Evolutionary conservation across 1,284 basidiomycete genomes (phyloP), one percentile per base, ranked within the genome.

Genomic region (Caloboletus firmus): DNA sequence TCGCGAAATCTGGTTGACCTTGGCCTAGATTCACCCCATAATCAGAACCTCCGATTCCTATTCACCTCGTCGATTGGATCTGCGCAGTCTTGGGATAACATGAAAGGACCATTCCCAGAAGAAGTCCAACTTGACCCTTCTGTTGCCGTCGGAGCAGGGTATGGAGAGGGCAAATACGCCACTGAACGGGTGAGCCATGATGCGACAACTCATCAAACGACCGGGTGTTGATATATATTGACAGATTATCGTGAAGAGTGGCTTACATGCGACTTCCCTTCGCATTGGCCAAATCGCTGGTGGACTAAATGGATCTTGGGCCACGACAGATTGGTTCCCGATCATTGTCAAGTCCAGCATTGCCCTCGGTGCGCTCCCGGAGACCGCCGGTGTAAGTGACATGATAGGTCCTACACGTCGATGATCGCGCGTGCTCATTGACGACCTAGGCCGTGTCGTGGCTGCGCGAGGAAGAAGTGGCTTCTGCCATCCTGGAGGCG

Each of bases 121-220:
- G 60, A 62, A 3, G 55, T 69, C 0, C 49, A 68, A 15, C 48
- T 56, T 0, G 66, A 70, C 11, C 48, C 62, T 0, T 39, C 47
- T 0, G 45, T 60, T n/a, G 65, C 67, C 0, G 53, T 65, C n/a
- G 65, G 66, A 24, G 44, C 36, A 8, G 73, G 73, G 1, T 74
- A 75, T 37, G 68, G 69, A 5, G 69, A 72, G 30, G 54, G 59
- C 4, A 75, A 75, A 56, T 76, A 76, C 15, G 55, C 67, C 0
- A 55, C 64, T 1, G 74, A 76, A 56, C 59, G 71, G 49, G 75
- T 72, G 18, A 52, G 64, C n/a, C 18, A 2, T 3, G 22, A 30
- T 20, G 8, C 1, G 28, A 15, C 1, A 15, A n/a, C 7, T 5
- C 2, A 17, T 17, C 7, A 1, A 20, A 10, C 0, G 17, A 9